phyloP scores from a whole-genome alignment of 192 early-diverging fungal genomes.

The Kickxella alabastrina region DNA sequence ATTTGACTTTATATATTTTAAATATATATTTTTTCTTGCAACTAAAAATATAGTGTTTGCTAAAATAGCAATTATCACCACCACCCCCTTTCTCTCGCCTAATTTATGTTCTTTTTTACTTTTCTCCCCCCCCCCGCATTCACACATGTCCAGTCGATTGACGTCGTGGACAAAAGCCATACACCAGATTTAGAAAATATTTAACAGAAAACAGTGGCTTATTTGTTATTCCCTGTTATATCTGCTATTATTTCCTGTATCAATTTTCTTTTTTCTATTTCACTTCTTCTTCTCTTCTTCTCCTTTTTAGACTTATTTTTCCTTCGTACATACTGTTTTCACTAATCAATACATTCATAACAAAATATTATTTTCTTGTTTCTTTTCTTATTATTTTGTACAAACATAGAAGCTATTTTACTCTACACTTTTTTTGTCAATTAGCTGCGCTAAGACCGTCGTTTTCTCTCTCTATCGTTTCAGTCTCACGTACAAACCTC shows the following conservation, averaged over 20 bases:
- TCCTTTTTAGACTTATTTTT: background rate
- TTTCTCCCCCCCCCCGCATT: background rate
- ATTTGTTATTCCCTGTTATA: background rate
- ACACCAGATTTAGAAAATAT: background rate
- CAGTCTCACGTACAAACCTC: too few species aligned
- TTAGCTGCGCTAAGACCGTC: too few species aligned
- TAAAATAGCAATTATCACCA: background rate
- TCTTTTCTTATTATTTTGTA: background rate
- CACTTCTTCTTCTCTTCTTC: background rate
- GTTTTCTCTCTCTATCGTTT: too few species aligned
- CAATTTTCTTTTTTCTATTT: background rate
- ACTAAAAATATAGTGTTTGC: too few species aligned
- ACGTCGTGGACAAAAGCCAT: too few species aligned
- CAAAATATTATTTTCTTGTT: background rate
- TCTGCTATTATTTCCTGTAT: background rate
- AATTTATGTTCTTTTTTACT: background rate
- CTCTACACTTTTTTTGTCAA: too few species aligned
- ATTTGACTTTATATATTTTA: too few species aligned
- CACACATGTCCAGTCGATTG: background rate
- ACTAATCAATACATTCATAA: background rate
- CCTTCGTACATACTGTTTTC: background rate
- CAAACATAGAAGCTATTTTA: too few species aligned
- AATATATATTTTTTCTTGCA: too few species aligned
- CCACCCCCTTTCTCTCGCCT: too few species aligned
- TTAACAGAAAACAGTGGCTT: slow-evolving; percentile 2